A percentile compares a stretch with the other conserved stretches of the same genome.
Conservation (phyloP, 2,329 filamentous ascomycete genomes). For the Bertia moriformis region DNA sequence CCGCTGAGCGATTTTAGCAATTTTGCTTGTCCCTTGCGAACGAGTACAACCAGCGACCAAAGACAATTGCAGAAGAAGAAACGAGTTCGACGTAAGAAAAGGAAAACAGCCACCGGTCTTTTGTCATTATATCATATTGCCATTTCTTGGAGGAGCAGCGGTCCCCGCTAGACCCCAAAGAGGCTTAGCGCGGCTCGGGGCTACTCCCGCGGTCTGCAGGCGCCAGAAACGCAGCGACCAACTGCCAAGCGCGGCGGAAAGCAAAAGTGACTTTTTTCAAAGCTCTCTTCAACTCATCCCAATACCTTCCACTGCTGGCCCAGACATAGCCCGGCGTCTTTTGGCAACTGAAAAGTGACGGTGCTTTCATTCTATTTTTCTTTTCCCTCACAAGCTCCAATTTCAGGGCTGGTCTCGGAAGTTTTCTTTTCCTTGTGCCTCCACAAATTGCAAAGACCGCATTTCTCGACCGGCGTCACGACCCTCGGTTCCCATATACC, state of each 20-base stretch:
- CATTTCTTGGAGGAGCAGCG: too few relatives aligned
- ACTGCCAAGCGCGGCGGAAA: not conserved
- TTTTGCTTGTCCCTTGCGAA: too few relatives aligned
- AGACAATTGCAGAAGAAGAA: too few relatives aligned
- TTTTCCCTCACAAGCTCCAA: too few relatives aligned
- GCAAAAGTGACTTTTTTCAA: not conserved
- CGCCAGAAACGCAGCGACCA: not conserved
- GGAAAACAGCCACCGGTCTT: too few relatives aligned
- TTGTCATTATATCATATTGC: constrained; percentile 1
- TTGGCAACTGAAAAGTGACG: not conserved
- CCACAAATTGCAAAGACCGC: too few relatives aligned
- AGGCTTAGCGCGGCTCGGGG: not conserved
- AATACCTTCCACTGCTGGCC: not conserved
- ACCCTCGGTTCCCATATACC: too few relatives aligned
- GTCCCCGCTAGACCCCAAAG: not conserved
- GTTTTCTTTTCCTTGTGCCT: not conserved
- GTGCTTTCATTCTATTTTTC: not conserved
- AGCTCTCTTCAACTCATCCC: too few relatives aligned
- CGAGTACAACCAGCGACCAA: too few relatives aligned
- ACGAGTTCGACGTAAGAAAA: too few relatives aligned
- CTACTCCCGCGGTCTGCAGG: not conserved
- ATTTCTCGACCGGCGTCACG: too few relatives aligned
- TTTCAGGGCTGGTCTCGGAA: not conserved
- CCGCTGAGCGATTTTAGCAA: too few relatives aligned
- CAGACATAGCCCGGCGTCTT: not conserved